Percentiles rank a stretch among this genome's conserved stretches.
Evolutionary conservation across 1,284 basidiomycete genomes (phyloP).

Genomic region (Heterobasidion occidentale): DNA sequence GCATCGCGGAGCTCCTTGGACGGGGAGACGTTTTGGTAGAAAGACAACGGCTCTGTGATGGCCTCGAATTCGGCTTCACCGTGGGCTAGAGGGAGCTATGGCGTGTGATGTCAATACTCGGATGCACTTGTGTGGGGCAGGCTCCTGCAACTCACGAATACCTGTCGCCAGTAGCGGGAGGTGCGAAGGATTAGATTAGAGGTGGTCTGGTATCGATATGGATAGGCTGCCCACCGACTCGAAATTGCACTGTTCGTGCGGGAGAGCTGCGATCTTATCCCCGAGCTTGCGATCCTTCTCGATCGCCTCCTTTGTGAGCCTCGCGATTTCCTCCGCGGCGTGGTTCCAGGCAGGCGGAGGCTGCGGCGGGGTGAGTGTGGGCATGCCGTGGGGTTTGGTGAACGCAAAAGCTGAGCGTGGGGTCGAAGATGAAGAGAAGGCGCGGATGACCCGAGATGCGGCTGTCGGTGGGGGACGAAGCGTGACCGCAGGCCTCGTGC

Average conservation of each 20-base stretch:
- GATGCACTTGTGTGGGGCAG: constrained; percentile 25
- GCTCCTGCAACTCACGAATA: constrained; percentile 69
- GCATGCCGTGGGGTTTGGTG: constrained; percentile 12
- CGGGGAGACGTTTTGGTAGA: constrained; percentile 76
- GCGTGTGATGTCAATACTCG: background rate
- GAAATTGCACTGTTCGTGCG: constrained; percentile 48
- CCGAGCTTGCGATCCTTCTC: constrained; percentile 43
- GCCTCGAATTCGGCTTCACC: constrained; percentile 48
- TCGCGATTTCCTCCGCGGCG: constrained; percentile 50
- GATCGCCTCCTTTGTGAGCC: constrained; percentile 54
- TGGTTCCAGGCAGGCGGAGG: constrained; percentile 63
- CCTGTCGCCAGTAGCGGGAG: constrained; percentile 29
- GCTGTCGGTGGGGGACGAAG: constrained; percentile 3
- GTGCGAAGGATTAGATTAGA: background rate
- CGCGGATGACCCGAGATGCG: constrained; percentile 8
- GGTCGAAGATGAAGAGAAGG: constrained; percentile 13
- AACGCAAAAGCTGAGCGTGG: constrained; percentile 5
- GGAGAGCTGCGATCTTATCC: constrained; percentile 58
- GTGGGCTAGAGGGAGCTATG: constrained; percentile 45
- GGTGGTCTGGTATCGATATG: background rate
- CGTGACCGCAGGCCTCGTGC: constrained; percentile 2
- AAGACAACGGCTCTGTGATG: constrained; percentile 51
- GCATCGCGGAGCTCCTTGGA: constrained; percentile 68
- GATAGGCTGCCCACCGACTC: constrained; percentile 36
- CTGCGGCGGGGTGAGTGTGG: constrained; percentile 52